phyloP scores from a whole-genome alignment of 495 filamentous ascomycete species.

The Neurospora africana region DNA sequence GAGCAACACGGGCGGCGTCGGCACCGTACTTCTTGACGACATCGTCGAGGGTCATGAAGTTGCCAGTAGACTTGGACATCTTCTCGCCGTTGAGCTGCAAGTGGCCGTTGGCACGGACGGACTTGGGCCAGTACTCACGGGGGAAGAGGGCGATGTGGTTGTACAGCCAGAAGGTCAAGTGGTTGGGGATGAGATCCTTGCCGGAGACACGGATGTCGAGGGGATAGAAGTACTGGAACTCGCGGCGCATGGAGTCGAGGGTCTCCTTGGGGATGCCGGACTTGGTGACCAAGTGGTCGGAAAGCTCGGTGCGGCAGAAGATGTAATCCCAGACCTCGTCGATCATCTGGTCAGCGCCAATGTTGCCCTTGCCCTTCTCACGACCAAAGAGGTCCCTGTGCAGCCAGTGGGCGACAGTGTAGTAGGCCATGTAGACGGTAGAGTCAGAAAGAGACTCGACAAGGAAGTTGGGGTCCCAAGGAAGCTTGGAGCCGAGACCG shows the following conservation, averaged over 20 bases:
- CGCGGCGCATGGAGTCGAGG: constrained; percentile 67
- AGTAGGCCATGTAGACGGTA: constrained; percentile 95
- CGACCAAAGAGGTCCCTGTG: constrained; percentile 70
- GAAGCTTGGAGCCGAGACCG: constrained; percentile 85
- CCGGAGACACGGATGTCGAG: constrained; percentile 75
- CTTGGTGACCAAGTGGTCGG: constrained; percentile 45
- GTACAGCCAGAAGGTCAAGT: constrained; percentile 95
- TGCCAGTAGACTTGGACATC: constrained; percentile 92
- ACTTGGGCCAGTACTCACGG: constrained; percentile 73
- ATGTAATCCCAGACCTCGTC: constrained; percentile 97
- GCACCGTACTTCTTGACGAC: constrained; percentile 87
- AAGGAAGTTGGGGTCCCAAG: constrained; percentile 86
- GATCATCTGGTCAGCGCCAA: constrained; percentile 79
- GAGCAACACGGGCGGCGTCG: constrained; percentile 80
- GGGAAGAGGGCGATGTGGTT: constrained; percentile 86
- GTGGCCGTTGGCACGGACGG: constrained; percentile 82
- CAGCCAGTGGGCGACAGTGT: constrained; percentile 83
- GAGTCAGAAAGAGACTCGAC: constrained; percentile 89
- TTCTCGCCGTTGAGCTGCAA: constrained; percentile 91
- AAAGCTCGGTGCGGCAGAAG: constrained; percentile 53
- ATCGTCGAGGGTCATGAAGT: constrained; percentile 87
- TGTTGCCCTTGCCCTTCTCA: constrained; percentile 48
- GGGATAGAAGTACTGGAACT: constrained; percentile 97
- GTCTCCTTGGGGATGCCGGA: constrained; percentile 60
- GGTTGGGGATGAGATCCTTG: constrained; percentile 80